Percentiles rank a stretch among this genome's conserved stretches.
phyloP scores from a whole-genome alignment of 345 rosid genomes.

The Brassica rapa region DNA sequence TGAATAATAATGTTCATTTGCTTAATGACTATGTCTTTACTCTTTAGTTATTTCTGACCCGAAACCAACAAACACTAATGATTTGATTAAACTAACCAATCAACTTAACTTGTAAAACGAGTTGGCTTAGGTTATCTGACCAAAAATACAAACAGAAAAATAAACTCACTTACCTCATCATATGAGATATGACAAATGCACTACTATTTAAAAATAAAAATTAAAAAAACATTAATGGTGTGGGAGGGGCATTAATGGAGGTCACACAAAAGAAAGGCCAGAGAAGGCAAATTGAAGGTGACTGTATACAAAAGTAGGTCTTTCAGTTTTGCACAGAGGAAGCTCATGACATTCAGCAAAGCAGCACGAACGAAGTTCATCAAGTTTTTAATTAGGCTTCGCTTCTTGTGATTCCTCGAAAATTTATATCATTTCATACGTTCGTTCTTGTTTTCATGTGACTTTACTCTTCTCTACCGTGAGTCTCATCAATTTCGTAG shows the following conservation, averaged over 20 bases:
- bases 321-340: conserved; percentile 35
- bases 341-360: conserved; percentile 42
- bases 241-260: conserved; percentile 29
- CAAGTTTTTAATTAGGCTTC: conserved; percentile 35
- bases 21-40: neutral
- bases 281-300: conserved; percentile 31
- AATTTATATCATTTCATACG: conserved; percentile 34
- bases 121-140: neutral
- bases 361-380: conserved; percentile 36
- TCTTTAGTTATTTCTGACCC: neutral
- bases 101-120: neutral
- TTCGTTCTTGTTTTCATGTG: conserved; percentile 60
- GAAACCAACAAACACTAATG: neutral
- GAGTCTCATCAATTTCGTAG: conserved; percentile 72
- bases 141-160: neutral
- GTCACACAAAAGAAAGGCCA: conserved; percentile 38
- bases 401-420: conserved; percentile 24
- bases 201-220: neutral
- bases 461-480: conserved; percentile 57
- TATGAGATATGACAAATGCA: neutral
- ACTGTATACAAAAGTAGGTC: conserved; percentile 33
- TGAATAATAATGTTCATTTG: neutral
- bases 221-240: conserved; percentile 9
- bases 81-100: neutral
- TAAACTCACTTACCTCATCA: neutral